phyloP scores from a whole-genome alignment of 176 grass and related monocot genomes.

The Guadua angustifolia region DNA sequence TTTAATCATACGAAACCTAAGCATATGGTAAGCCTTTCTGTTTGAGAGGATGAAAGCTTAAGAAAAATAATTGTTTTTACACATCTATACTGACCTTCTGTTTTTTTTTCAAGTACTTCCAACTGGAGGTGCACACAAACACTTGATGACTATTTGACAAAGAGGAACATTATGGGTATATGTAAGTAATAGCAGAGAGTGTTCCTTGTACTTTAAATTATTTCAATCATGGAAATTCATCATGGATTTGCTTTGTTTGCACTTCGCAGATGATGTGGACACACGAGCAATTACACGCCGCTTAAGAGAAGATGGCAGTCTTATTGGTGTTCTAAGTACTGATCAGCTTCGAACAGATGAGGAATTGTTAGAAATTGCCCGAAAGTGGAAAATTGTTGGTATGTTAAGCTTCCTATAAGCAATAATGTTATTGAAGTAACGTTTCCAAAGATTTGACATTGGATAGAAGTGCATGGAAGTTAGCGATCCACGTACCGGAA shows the following conservation, averaged over 20 bases:
- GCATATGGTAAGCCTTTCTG: slow-evolving; percentile 67
- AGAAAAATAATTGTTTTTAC: background rate
- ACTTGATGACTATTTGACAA: slow-evolving; percentile 83
- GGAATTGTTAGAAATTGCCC: slow-evolving; percentile 74
- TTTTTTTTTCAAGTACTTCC: slow-evolving; percentile 59
- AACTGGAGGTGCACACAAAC: slow-evolving; percentile 89
- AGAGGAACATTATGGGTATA: slow-evolving; percentile 95
- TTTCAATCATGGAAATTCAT: background rate
- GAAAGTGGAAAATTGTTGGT: slow-evolving; percentile 97
- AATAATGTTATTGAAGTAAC: no score
- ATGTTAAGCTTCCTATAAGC: slow-evolving; percentile 29
- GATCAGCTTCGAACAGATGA: slow-evolving; percentile 68
- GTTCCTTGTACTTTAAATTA: no score
- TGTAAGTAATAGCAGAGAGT: slow-evolving; percentile 58
- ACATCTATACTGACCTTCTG: no score
- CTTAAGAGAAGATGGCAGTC: slow-evolving; percentile 94
- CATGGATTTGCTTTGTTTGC: background rate
- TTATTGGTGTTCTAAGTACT: slow-evolving; percentile 94
- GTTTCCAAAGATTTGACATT: no score
- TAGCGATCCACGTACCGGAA: no score
- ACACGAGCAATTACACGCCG: slow-evolving; percentile 89
- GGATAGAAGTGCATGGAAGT: no score
- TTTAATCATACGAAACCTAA: slow-evolving; percentile 81
- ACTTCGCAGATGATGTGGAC: slow-evolving; percentile 76
- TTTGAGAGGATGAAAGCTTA: slow-evolving; percentile 1